Conservation (phyloP, 768 basidiomycete genomes). For the Mycena latifolia region DNA sequence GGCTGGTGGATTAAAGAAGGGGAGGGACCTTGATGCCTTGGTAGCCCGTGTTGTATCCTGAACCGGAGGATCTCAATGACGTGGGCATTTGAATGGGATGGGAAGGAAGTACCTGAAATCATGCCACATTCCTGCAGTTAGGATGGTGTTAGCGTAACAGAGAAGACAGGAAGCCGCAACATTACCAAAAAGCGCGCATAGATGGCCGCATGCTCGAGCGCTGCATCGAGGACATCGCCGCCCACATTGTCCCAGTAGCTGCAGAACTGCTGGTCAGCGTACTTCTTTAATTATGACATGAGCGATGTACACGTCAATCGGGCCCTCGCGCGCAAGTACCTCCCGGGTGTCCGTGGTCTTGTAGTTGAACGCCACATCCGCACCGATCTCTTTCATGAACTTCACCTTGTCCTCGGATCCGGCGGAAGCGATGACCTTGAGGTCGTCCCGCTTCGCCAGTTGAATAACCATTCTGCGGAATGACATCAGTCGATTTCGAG, state of each 20-base stretch:
- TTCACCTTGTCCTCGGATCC: no score
- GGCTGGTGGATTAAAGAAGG: background rate
- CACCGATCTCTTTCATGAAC: no score
- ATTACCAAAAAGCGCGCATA: no score
- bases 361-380: no score
- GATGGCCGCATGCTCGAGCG: slow-evolving; percentile 59
- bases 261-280: background rate
- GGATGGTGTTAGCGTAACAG: no score
- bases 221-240: slow-evolving; percentile 68
- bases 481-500: no score
- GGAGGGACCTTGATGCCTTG: background rate
- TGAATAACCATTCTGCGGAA: no score
- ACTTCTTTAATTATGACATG: background rate
- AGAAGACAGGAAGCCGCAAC: no score
- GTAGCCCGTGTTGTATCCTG: background rate
- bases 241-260: slow-evolving; percentile 73
- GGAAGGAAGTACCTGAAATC: background rate
- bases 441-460: no score
- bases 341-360: no score
- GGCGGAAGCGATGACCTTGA: no score
- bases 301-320: slow-evolving; percentile 54
- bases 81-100: slow-evolving; percentile 31
- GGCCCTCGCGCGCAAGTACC: slow-evolving; percentile 68
- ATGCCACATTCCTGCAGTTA: no score
- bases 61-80: background rate